Evolutionary conservation across 2,329 filamentous ascomycete species (phyloP), one percentile per base, ranked within the genome.

Genomic region (Colletotrichum filicis): DNA sequence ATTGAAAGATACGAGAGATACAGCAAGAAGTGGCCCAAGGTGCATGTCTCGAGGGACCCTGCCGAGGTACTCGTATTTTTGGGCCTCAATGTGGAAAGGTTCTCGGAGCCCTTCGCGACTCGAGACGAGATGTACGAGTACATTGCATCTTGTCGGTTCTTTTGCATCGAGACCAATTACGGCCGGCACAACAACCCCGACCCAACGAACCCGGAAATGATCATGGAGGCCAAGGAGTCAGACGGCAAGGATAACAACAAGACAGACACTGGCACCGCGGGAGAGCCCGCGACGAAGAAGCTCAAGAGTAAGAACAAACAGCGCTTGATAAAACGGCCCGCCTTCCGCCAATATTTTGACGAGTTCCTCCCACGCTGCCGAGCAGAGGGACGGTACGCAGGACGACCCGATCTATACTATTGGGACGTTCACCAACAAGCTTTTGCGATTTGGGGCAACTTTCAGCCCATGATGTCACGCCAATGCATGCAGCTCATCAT

Each of bases 71-170:
- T 95, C 16, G 63, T 80, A 0, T 94, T 96, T 76, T 85, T 95
- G 0, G 91, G 90, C 0, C 82, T 96, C 19, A 83, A 89, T 19
- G 75, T 78, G 1, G 78, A 81, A n/a, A 71, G 69, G 2, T 82
- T 80, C 64, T 94, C 89, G 85, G 82, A 86, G 14, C 88, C 88
- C 0, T 95, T 96, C 76, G 68, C 74, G 0, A 85, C 81, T 0
- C 81, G 87, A 3, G 78, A 89, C 0, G 88, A 87, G 1, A 81
- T 95, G 76, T 95, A 90, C 79, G 83, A 87, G 22, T 95, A 92
- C 83, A 85, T 87, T 1, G 83, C 87, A 2, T 80, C 80, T 0
- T 92, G 90, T 74, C 85, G 88, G 1, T 84, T 94, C 76, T 92
- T 94, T 78, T 86, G 83, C 63, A 82, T 87, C 0, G 75, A 79